Conservation (phyloP, 2,329 filamentous ascomycete species). For the Diaporthe caulivora region DNA sequence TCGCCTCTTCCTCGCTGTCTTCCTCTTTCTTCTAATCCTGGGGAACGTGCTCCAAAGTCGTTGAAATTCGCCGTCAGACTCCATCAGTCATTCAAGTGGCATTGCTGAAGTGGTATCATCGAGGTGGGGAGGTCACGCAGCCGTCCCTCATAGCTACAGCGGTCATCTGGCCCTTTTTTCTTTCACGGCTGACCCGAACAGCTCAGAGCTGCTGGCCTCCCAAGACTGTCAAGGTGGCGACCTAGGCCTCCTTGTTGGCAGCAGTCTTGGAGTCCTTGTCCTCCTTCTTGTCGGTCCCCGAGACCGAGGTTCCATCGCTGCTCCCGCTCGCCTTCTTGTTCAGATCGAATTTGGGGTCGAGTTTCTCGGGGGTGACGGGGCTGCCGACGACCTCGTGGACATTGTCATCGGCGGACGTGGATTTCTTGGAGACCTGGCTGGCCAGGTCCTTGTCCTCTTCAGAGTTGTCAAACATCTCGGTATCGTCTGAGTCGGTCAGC, state of each 20-base stretch:
- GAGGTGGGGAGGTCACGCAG: neutral
- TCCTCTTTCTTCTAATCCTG: conserved; percentile 29
- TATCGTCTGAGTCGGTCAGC: conserved; percentile 87
- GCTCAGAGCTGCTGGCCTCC: neutral
- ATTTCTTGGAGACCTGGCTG: conserved; percentile 82
- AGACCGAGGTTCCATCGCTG: neutral
- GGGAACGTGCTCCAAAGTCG: conserved; percentile 29
- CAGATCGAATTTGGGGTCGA: conserved; percentile 38
- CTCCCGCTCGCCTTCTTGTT: conserved; percentile 28
- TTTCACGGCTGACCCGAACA: neutral
- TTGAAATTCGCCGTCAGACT: conserved; percentile 21
- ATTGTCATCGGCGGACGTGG: conserved; percentile 48
- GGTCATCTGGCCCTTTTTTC: neutral
- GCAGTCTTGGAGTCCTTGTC: conserved; percentile 29
- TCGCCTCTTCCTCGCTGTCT: conserved; percentile 19
- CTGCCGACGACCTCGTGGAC: conserved; percentile 37
- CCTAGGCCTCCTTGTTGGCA: conserved; percentile 36
- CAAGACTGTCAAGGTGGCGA: neutral
- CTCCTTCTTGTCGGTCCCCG: conserved; percentile 20
- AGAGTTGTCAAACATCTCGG: conserved; percentile 91
- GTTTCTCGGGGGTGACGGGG: conserved; percentile 40
- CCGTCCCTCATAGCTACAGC: neutral
- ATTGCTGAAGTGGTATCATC: conserved; percentile 27
- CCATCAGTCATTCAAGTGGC: conserved; percentile 14
- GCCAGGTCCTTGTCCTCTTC: conserved; percentile 89